A percentile compares a stretch with the other conserved stretches of the same genome.
These are phyloP conservation scores for Heliosperma pusillum DNA, from an alignment of 148 eudicot species.

Conservation along the genomic window DNA sequence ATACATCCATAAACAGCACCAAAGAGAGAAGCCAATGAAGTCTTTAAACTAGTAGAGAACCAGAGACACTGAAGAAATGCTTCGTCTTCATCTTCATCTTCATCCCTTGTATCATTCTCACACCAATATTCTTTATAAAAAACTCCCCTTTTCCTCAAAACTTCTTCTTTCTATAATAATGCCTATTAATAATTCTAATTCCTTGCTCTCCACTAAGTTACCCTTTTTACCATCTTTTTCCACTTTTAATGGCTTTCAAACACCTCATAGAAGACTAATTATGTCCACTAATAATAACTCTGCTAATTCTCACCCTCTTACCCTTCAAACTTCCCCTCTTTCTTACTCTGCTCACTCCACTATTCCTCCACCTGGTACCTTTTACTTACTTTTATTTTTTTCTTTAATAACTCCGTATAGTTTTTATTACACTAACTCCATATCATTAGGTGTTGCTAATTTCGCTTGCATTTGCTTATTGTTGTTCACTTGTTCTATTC, in stretches of 20 bases:
- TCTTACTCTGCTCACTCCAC: conserved; percentile 34
- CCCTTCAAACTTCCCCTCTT: conserved; percentile 19
- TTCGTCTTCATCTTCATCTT: conserved; percentile 6
- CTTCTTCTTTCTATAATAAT: background rate
- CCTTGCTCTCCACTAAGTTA: background rate
- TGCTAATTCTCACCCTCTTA: conserved; percentile 21
- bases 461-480: too few relatives aligned
- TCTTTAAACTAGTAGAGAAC: too few relatives aligned
- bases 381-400: background rate
- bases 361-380: conserved; percentile 35
- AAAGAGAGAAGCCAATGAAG: too few relatives aligned
- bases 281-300: conserved; percentile 16
- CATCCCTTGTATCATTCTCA: background rate
- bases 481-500: too few relatives aligned
- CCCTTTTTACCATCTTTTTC: conserved; percentile 5
- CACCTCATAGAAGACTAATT: conserved; percentile 7
- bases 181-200: background rate
- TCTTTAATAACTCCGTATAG: too few relatives aligned
- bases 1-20: too few relatives aligned
- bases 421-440: too few relatives aligned
- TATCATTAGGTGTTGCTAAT: too few relatives aligned
- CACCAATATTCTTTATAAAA: background rate
- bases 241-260: background rate
- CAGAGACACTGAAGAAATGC: conserved; percentile 4
- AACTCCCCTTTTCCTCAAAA: background rate